Evolutionary conservation across 1,284 basidiomycete species (phyloP).

Genomic region (Microbotryum lychnidis-dioicae): DNA sequence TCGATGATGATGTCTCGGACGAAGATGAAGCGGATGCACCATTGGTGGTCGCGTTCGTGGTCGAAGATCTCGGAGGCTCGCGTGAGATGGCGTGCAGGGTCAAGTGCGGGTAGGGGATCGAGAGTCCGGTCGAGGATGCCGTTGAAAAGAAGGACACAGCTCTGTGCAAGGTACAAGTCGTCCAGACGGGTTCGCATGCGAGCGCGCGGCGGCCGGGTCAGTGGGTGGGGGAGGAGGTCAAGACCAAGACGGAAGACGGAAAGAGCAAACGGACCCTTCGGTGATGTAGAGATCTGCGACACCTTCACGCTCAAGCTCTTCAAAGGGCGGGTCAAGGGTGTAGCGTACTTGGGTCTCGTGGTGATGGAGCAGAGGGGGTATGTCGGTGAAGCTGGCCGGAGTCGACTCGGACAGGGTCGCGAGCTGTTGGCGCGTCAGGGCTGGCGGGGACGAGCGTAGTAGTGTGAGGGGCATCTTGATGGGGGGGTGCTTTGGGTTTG

Average conservation of each 20-base stretch:
- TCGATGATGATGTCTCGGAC: too few species aligned
- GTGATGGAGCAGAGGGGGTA: slow-evolving; percentile 68
- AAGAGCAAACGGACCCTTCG: slow-evolving; percentile 55
- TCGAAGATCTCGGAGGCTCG: slow-evolving; percentile 38
- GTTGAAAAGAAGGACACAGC: slow-evolving; percentile 66
- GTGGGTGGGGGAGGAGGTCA: too few species aligned
- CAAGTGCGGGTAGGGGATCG: slow-evolving; percentile 71
- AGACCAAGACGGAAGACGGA: too few species aligned
- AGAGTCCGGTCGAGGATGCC: slow-evolving; percentile 52
- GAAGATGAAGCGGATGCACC: too few species aligned
- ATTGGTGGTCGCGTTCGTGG: background rate
- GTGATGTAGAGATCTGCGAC: slow-evolving; percentile 67
- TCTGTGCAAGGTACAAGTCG: slow-evolving; percentile 43
- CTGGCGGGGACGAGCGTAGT: slow-evolving; percentile 51
- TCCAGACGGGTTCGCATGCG: background rate
- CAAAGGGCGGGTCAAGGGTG: slow-evolving; percentile 57
- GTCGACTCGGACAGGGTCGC: slow-evolving; percentile 71
- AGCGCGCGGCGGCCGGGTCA: too few species aligned
- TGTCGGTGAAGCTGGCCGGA: slow-evolving; percentile 67
- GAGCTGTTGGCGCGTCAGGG: slow-evolving; percentile 63
- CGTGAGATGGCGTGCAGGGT: slow-evolving; percentile 82
- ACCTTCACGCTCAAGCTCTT: slow-evolving; percentile 47
- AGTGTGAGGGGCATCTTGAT: slow-evolving; percentile 35
- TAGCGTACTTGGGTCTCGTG: slow-evolving; percentile 60
- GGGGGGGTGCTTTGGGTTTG: too few species aligned